Base-by-base conservation (phyloP, 257 asterid species). In the Salvia rosmarinus region DNA sequence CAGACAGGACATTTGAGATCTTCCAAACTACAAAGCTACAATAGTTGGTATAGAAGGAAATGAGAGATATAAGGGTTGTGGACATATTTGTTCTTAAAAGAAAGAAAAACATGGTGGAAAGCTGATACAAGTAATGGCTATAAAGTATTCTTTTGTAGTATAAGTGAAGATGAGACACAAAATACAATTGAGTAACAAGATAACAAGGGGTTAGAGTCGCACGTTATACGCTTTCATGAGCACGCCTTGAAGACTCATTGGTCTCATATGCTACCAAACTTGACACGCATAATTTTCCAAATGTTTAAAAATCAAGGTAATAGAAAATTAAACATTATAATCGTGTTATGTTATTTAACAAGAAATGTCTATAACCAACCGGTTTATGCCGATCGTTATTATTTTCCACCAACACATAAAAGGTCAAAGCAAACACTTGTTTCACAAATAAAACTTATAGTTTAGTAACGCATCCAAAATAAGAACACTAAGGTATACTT, bases 271-370 rank as follows among this genome's bases (percentile, higher is more conserved):
- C 83, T 81, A 59, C 91, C 95, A 23, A 60, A 71, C 71, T 81
- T 95, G 99, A 76, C 99, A n/a, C 71, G 23, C 89, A 95, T 43
- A 91, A 82, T 87, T 88, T 88, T 77, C 97, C 99, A 79, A 95
- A 85, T 64, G 89, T 90, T 82, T 79, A 88, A 71, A 88, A 77
- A 98, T 95, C 92, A 25, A 42, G 43, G 46, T 35, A 40, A 68
- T n/a, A 40, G 30, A 52, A 68, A 46, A 59, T 62, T 46, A 19
- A 75, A 69, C 25, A 44, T 66, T 74, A 13, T 6, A 12, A 54
- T 49, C n/a, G 16, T 42, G 32, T 9, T 57, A 12, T 21, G 52
- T 23, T 68, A 58, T 37, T 34, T 13, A 59, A 58, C 42, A 30
- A 12, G 35, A 20, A 14, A 46, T 39, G 67, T 34, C 60, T n/a